Percentiles rank a stretch among this genome's conserved stretches.
Evolutionary conservation across 768 basidiomycete genomes (phyloP).

Genomic region (Dacryopinax spathularia): DNA sequence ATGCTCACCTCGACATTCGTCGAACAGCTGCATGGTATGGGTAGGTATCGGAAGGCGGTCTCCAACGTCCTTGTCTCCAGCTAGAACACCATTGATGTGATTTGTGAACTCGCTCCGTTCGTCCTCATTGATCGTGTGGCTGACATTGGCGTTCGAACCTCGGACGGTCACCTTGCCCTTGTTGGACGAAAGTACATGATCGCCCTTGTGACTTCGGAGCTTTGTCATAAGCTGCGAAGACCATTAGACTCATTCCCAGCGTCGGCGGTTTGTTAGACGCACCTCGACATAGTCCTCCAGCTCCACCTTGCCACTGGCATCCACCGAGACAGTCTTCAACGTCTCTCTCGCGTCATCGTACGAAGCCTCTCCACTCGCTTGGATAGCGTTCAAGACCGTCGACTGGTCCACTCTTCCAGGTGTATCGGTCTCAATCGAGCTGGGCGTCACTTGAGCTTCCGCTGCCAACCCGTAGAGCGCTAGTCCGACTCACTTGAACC

Average conservation of each 20-base stretch:
- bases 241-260: constrained; percentile 1
- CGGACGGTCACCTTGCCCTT: constrained; percentile 82
- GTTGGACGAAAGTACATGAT: constrained; percentile 40
- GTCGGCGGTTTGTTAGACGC: constrained; percentile 14
- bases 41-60: constrained; percentile 81
- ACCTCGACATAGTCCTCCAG: constrained; percentile 98
- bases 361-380: constrained; percentile 61
- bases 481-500: constrained; percentile 70
- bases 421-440: constrained; percentile 60
- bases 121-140: constrained; percentile 96
- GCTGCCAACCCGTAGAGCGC: not conserved
- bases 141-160: constrained; percentile 88
- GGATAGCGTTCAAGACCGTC: constrained; percentile 60
- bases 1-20: constrained; percentile 58
- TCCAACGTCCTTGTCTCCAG: constrained; percentile 75
- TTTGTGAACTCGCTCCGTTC: constrained; percentile 92
- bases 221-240: constrained; percentile 59
- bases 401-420: constrained; percentile 76
- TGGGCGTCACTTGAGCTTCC: constrained; percentile 20
- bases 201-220: constrained; percentile 29
- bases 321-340: constrained; percentile 83
- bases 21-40: constrained; percentile 95
- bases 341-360: constrained; percentile 59
- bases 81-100: constrained; percentile 89
- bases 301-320: constrained; percentile 90